These are phyloP conservation scores for Curvularia spicifera DNA, from an alignment of 2,329 filamentous ascomycete genomes.

Conservation along the genomic window DNA sequence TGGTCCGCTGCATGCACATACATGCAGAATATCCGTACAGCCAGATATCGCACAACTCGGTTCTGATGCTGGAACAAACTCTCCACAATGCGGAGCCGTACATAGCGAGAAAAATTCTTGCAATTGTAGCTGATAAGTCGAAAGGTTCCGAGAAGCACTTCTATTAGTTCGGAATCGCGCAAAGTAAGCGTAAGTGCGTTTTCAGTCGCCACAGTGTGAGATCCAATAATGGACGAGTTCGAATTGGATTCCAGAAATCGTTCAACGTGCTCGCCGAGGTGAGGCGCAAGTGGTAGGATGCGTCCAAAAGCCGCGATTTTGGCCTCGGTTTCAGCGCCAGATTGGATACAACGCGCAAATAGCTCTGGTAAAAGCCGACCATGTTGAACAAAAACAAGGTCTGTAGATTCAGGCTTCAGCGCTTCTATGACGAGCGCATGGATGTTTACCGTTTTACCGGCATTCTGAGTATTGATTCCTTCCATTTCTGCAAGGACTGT, in stretches of 20 bases:
- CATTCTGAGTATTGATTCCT: conserved; percentile 19
- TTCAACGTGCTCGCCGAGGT: conserved; percentile 76
- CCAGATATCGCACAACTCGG: conserved; percentile 74
- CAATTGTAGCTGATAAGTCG: conserved; percentile 80
- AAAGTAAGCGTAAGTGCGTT: neutral
- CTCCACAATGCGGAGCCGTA: conserved; percentile 72
- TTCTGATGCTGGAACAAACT: conserved; percentile 67
- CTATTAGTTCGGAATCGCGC: conserved; percentile 37
- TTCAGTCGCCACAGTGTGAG: neutral
- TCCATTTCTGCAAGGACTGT: conserved; percentile 26
- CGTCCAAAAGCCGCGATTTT: conserved; percentile 75
- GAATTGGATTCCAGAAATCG: conserved; percentile 49
- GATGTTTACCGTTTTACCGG: conserved; percentile 39
- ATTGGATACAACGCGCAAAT: conserved; percentile 76
- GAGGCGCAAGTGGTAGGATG: conserved; percentile 80
- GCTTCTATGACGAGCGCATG: conserved; percentile 38
- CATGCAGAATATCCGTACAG: conserved; percentile 79
- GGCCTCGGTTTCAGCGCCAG: conserved; percentile 43
- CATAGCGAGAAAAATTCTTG: conserved; percentile 67
- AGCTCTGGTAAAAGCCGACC: conserved; percentile 80
- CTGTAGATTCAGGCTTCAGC: conserved; percentile 72
- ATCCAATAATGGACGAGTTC: conserved; percentile 32
- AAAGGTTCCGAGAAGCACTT: conserved; percentile 72
- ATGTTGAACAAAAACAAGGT: conserved; percentile 76
- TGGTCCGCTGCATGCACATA: conserved; percentile 80